Evolutionary conservation across 208 protist species (phyloP), one percentile per base, ranked within the genome.

Genomic region (Blechomonas ayalai): DNA sequence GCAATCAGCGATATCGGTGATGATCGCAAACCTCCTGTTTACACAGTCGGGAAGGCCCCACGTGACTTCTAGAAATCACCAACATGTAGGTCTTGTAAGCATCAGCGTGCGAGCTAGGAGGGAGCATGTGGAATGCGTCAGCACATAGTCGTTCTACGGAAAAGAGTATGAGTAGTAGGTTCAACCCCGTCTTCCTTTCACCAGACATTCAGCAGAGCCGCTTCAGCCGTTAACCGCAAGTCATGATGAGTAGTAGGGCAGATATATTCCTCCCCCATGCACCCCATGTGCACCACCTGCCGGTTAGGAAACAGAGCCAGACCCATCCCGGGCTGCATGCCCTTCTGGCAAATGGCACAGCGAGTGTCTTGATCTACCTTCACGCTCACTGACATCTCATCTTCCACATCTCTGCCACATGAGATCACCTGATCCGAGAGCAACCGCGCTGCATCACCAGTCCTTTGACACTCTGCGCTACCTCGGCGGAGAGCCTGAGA

Each of bases 281-380:
- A 92, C 7, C 54, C 66, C 18, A 82, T 64, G 53, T 92, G 83
- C 20, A 73, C 67, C 28, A 92, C 18, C 9, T 77, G 58, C 27
- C 66, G 58, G 45, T 82, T 77, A 2, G 83, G 83, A 48, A 73
- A 92, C 2, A 66, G 56, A 12, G 65, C 47, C 60, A 92, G 59
- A 16, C 73, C 58, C n/a, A 52, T 70, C 9, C 79, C 75, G 0
- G 76, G 66, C 2, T 71, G 66, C 1, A 92, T 18, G 36, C 55
- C 48, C 19, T 78, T 81, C 18, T 53, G 43, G 37, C 83, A 92
- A 4, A 80, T 76, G 0, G 60, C 69, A 46, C 83, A 92, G 32
- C 59, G 51, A 28, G 42, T 69, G 13, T 48, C 53, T 9, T 54
- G 26, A 23, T 54, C 55, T 38, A 67, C 51, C 38, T 34, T 69